Conservation (phyloP, 139 green algal genomes). For the Picochlorum sp. region DNA sequence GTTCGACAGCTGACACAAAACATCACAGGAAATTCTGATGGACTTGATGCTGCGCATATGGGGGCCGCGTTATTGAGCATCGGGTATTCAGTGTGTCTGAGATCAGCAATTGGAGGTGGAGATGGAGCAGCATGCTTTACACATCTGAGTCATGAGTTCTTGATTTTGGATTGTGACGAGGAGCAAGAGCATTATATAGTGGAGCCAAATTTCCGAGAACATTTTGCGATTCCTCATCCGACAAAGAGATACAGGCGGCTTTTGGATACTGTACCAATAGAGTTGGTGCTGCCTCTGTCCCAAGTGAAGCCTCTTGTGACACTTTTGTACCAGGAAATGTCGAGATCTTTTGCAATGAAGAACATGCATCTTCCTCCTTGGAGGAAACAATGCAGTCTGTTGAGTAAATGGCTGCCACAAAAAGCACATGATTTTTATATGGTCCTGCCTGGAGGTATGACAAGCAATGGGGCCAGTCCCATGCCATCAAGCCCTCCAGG, state of each 20-base stretch:
- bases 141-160: conserved; percentile 41
- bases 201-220: not conserved
- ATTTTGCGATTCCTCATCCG: not conserved
- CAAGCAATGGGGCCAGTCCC: too few species aligned
- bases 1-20: too few species aligned
- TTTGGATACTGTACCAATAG: not conserved
- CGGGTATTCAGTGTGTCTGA: conserved; percentile 32
- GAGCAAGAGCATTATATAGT: not conserved
- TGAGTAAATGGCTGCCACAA: too few species aligned
- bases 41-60: conserved; percentile 27
- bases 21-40: too few species aligned
- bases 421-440: too few species aligned
- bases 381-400: too few species aligned
- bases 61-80: conserved; percentile 23
- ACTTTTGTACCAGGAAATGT: too few species aligned
- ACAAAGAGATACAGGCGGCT: not conserved
- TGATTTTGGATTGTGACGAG: conserved; percentile 23
- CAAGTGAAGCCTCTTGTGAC: too few species aligned
- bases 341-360: too few species aligned
- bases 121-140: conserved; percentile 27
- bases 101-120: conserved; percentile 37
- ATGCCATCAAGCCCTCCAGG: too few species aligned
- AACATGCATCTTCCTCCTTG: too few species aligned
- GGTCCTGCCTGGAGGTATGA: not conserved
- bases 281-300: not conserved